A percentile compares a stretch with the other conserved stretches of the same genome.
phyloP scores from a whole-genome alignment of 805 yeast species.

The Wickerhamomyces strasburgensis region DNA sequence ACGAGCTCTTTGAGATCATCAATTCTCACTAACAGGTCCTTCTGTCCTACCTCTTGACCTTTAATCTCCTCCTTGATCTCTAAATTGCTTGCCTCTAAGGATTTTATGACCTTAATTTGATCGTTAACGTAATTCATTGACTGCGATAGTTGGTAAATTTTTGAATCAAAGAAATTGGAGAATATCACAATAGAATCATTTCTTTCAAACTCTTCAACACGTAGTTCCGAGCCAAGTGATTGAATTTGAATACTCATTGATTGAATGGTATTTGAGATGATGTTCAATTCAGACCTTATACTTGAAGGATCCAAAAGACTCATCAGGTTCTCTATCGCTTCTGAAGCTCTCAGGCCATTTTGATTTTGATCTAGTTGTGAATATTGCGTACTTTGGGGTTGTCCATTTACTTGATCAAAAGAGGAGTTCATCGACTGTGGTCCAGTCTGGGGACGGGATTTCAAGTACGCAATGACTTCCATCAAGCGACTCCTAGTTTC shows the following conservation, averaged over 20 bases:
- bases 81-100: not conserved
- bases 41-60: not conserved
- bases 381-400: too few species aligned
- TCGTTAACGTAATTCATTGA: slow-evolving; percentile 1
- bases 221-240: not conserved
- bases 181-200: slow-evolving; percentile 7
- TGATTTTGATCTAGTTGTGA: too few species aligned
- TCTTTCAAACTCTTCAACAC: slow-evolving; percentile 3
- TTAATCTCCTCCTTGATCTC: not conserved
- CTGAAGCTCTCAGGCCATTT: too few species aligned
- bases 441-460: too few species aligned
- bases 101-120: not conserved
- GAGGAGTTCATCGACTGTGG: too few species aligned
- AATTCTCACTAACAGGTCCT: not conserved
- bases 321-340: too few species aligned
- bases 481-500: too few species aligned
- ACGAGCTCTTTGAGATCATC: not conserved
- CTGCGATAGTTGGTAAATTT: slow-evolving; percentile 2
- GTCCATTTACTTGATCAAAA: too few species aligned
- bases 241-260: not conserved
- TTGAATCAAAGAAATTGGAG: slow-evolving; percentile 7
- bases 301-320: not conserved
- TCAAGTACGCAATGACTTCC: too few species aligned
- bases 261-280: not conserved
- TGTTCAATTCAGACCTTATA: not conserved